Conservation (phyloP, 495 filamentous ascomycete species). For the Penicillium waksmanii region DNA sequence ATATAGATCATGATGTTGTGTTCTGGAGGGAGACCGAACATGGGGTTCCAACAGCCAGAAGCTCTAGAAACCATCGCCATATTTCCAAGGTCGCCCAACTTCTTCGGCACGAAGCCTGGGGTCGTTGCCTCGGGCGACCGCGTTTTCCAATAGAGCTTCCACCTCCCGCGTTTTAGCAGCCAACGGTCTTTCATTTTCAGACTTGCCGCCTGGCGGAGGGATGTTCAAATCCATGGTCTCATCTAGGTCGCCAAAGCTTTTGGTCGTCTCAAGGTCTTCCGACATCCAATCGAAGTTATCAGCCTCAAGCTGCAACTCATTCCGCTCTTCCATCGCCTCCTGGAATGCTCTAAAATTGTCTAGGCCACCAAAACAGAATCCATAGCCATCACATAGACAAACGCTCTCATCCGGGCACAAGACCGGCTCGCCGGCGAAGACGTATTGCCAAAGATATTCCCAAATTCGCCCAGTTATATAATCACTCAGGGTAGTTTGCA, state of each 20-base stretch:
- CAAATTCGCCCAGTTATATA: constrained; percentile 71
- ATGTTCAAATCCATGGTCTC: constrained; percentile 36
- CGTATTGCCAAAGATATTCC: constrained; percentile 76
- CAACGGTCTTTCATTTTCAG: constrained; percentile 30
- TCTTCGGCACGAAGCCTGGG: constrained; percentile 55
- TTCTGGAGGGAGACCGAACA: neutral
- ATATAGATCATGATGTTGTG: neutral
- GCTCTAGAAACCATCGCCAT: constrained; percentile 54
- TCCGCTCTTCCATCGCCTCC: constrained; percentile 40
- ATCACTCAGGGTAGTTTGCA: constrained; percentile 64
- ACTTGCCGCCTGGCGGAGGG: constrained; percentile 42
- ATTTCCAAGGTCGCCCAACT: constrained; percentile 54
- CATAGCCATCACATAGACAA: constrained; percentile 79
- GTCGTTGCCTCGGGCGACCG: constrained; percentile 55
- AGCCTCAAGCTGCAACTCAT: constrained; percentile 51
- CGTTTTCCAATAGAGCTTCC: constrained; percentile 38
- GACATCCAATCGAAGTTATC: constrained; percentile 48
- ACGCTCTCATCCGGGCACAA: constrained; percentile 67
- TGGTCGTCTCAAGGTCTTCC: constrained; percentile 38
- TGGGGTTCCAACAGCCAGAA: neutral
- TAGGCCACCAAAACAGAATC: constrained; percentile 73
- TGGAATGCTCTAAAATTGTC: constrained; percentile 55
- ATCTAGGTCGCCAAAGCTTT: constrained; percentile 29
- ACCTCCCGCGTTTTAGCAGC: constrained; percentile 39
- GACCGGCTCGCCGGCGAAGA: constrained; percentile 63